phyloP scores from a whole-genome alignment of 129 eudicot species.

The Flaveria sonorensis region DNA sequence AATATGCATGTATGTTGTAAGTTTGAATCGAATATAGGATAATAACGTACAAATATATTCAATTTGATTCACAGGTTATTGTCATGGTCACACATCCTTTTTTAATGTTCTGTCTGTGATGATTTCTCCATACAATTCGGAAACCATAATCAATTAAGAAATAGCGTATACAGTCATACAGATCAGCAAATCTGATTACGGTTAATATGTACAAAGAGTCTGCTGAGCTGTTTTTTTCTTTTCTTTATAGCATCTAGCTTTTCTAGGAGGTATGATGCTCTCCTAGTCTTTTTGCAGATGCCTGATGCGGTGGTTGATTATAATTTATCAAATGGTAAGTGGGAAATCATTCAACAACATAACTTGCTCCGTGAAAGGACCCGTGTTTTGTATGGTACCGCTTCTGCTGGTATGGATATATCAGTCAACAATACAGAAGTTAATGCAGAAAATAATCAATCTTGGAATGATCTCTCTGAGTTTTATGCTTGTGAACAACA shows the following conservation, averaged over 20 bases:
- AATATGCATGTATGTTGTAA: neutral
- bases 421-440: constrained; percentile 32
- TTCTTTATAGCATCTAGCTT: neutral
- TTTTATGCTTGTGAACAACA: constrained; percentile 83
- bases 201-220: neutral
- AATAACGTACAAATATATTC: neutral
- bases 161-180: neutral
- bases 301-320: constrained; percentile 97
- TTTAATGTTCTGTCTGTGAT: neutral
- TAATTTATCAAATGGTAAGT: constrained; percentile 67
- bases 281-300: constrained; percentile 53
- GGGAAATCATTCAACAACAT: constrained; percentile 82
- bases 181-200: constrained; percentile 9
- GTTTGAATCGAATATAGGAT: neutral
- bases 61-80: constrained; percentile 2
- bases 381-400: constrained; percentile 67
- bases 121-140: constrained; percentile 11
- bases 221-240: neutral
- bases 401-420: constrained; percentile 39
- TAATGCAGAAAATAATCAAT: constrained; percentile 35
- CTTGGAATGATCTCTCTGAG: constrained; percentile 87
- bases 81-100: neutral
- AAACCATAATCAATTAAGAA: constrained; percentile 10
- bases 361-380: constrained; percentile 80
- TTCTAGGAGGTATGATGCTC: constrained; percentile 18